Evolutionary conservation across 352 stramenopile species (phyloP).

Genomic region (Pythium pectinolyticum): DNA sequence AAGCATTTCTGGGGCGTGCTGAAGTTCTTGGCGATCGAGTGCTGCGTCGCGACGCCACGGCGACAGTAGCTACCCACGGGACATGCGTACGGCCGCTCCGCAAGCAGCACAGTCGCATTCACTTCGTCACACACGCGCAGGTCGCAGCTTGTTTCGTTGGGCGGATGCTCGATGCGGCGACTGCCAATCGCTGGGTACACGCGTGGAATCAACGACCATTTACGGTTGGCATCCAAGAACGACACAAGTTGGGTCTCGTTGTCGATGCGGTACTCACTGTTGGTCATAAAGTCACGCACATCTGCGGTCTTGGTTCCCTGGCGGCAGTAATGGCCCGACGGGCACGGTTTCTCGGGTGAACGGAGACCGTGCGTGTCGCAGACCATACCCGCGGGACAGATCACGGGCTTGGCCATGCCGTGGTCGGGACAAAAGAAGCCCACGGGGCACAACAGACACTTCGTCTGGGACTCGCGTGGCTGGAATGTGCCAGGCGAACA

Average conservation of each 20-base stretch:
- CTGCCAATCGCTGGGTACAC: slow-evolving; percentile 47
- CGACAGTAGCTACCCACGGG: slow-evolving; percentile 89
- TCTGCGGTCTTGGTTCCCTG: slow-evolving; percentile 94
- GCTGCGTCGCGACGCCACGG: slow-evolving; percentile 79
- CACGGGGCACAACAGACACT: slow-evolving; percentile 92
- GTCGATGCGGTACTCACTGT: slow-evolving; percentile 61
- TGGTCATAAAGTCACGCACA: no score
- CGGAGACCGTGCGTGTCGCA: slow-evolving; percentile 95
- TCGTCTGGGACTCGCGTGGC: slow-evolving; percentile 59
- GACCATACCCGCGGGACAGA: slow-evolving; percentile 94
- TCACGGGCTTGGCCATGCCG: slow-evolving; percentile 90
- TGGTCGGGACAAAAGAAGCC: slow-evolving; percentile 94
- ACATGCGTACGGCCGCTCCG: slow-evolving; percentile 86
- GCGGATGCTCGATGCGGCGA: slow-evolving; percentile 63
- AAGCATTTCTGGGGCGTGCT: slow-evolving; percentile 86
- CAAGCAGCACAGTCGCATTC: slow-evolving; percentile 67
- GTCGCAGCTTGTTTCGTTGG: slow-evolving; percentile 50
- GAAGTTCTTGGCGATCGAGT: slow-evolving; percentile 86
- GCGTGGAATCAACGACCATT: slow-evolving; percentile 50
- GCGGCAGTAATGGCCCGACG: slow-evolving; percentile 95
- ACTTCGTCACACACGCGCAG: slow-evolving; percentile 86
- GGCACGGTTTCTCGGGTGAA: slow-evolving; percentile 91
- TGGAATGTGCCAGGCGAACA: slow-evolving; percentile 95
- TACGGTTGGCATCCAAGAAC: slow-evolving; percentile 48
- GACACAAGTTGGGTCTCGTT: slow-evolving; percentile 87